Conservation (phyloP, 768 basidiomycete genomes). For the Russula compacta region DNA sequence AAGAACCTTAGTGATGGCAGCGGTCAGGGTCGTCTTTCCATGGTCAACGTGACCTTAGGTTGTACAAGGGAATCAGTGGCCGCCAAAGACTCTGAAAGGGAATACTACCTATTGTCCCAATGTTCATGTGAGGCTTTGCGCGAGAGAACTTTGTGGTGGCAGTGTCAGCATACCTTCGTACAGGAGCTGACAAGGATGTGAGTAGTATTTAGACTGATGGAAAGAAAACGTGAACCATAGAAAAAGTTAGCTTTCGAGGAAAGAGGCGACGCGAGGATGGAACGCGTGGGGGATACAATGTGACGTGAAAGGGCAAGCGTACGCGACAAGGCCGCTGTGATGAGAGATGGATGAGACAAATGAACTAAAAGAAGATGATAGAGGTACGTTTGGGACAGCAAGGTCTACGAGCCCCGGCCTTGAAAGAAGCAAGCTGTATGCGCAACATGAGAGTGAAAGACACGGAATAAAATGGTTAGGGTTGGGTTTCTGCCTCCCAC, state of each 20-base stretch:
- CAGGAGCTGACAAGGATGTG: slow-evolving; percentile 31
- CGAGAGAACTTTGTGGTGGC: slow-evolving; percentile 48
- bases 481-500: neutral
- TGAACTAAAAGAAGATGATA: neutral
- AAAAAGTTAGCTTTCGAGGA: neutral
- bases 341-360: neutral
- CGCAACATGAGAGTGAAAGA: slow-evolving; percentile 9
- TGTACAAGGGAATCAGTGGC: neutral
- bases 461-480: slow-evolving; percentile 1
- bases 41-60: slow-evolving; percentile 85
- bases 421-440: slow-evolving; percentile 7
- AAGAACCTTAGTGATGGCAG: slow-evolving; percentile 91
- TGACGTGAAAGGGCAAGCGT: slow-evolving; percentile 8
- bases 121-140: slow-evolving; percentile 87
- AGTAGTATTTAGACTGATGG: neutral
- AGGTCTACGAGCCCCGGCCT: slow-evolving; percentile 14
- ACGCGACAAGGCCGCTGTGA: slow-evolving; percentile 11
- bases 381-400: slow-evolving; percentile 6
- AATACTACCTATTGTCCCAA: slow-evolving; percentile 76
- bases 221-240: neutral
- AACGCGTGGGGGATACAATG: neutral
- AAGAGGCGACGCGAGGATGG: neutral
- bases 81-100: neutral
- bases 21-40: slow-evolving; percentile 95
- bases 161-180: slow-evolving; percentile 70